phyloP scores from a whole-genome alignment of 768 basidiomycete species.

The Amanita jacksonii region DNA sequence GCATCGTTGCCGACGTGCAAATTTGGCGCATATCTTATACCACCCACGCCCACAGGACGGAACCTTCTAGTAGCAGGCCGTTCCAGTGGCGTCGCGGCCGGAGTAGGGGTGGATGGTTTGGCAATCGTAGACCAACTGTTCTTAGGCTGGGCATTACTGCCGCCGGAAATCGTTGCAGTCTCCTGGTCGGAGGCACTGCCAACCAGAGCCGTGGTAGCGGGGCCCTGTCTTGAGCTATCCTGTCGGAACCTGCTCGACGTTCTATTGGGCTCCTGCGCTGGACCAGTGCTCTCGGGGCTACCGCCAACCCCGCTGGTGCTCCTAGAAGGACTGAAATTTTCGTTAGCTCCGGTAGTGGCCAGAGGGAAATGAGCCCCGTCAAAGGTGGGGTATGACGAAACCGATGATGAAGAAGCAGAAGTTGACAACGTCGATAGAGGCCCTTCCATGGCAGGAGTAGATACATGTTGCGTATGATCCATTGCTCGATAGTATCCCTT shows the following conservation, averaged over 20 bases:
- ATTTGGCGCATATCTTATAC: background rate
- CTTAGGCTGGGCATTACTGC: background rate
- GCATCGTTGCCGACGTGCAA: slow-evolving; percentile 10
- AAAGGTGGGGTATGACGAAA: background rate
- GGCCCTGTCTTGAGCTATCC: background rate
- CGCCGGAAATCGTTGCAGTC: background rate
- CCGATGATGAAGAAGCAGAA: background rate
- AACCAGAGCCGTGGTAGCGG: background rate
- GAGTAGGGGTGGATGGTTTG: background rate
- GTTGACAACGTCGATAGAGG: background rate
- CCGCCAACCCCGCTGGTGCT: background rate
- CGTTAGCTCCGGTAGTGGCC: background rate
- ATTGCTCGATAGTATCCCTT: too few relatives aligned
- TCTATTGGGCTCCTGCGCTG: too few relatives aligned
- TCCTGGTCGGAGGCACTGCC: background rate
- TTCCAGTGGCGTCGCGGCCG: background rate
- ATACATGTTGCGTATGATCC: too few relatives aligned
- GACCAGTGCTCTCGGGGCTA: too few relatives aligned
- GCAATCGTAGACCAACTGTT: slow-evolving; percentile 12
- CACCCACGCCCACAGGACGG: background rate
- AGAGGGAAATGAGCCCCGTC: background rate
- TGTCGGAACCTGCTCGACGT: background rate
- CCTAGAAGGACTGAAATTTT: background rate
- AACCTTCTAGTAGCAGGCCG: background rate
- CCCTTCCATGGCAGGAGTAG: background rate